Evolutionary conservation across 2,329 filamentous ascomycete species (phyloP).

Genomic region (Sclerotinia glacialis): DNA sequence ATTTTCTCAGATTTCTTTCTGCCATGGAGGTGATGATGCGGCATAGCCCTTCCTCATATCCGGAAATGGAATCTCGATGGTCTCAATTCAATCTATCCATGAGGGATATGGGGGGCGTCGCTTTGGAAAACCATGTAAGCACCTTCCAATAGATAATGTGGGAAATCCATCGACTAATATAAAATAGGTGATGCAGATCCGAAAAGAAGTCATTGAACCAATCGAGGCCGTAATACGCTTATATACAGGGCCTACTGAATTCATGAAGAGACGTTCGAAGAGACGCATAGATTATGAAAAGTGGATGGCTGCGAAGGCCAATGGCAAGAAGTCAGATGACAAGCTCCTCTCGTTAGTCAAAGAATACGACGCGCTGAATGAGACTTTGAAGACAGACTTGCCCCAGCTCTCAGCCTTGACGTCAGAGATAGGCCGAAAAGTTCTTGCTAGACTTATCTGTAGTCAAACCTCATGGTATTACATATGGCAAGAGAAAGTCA

Average conservation of each 20-base stretch:
- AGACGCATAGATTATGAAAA: slow-evolving; percentile 86
- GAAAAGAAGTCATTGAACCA: slow-evolving; percentile 80
- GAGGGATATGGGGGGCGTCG: slow-evolving; percentile 78
- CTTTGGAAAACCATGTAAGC: slow-evolving; percentile 79
- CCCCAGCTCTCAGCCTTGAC: slow-evolving; percentile 80
- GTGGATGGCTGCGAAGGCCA: slow-evolving; percentile 71
- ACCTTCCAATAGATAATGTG: slow-evolving; percentile 19
- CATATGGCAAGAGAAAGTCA: slow-evolving; percentile 81
- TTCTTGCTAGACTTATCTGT: slow-evolving; percentile 77
- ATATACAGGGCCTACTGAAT: slow-evolving; percentile 78
- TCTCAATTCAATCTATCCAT: slow-evolving; percentile 85
- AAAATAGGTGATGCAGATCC: slow-evolving; percentile 59
- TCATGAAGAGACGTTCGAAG: slow-evolving; percentile 94
- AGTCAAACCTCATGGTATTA: slow-evolving; percentile 81
- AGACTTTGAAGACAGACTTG: slow-evolving; percentile 88
- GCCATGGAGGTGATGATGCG: slow-evolving; percentile 82
- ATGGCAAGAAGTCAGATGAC: slow-evolving; percentile 82
- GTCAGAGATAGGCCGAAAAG: slow-evolving; percentile 78
- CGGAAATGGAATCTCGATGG: slow-evolving; percentile 92
- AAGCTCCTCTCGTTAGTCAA: slow-evolving; percentile 81
- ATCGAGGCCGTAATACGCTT: slow-evolving; percentile 75
- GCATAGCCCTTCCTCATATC: slow-evolving; percentile 70
- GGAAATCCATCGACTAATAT: slow-evolving; percentile 24
- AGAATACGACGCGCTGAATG: slow-evolving; percentile 80
- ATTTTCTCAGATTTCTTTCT: slow-evolving; percentile 75